Conservation (phyloP, 176 grass and related monocot species). For the Cocos nucifera region DNA sequence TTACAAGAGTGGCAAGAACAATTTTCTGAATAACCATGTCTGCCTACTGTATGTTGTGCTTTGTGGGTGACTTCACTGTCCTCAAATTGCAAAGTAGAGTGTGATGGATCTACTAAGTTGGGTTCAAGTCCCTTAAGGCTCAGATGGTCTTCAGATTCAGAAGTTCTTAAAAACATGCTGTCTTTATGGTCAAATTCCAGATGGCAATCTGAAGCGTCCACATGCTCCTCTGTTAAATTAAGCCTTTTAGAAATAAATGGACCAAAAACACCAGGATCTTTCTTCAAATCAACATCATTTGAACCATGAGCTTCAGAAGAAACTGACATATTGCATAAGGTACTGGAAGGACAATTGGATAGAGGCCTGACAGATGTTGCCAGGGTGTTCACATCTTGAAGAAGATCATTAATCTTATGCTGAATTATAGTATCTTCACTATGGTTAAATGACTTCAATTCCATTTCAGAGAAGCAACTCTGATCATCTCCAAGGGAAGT, state of each 20-base stretch:
- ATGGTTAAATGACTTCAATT: slow-evolving; percentile 8
- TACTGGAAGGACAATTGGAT: slow-evolving; percentile 34
- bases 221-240: slow-evolving; percentile 19
- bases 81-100: background rate
- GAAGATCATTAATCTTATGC: slow-evolving; percentile 47
- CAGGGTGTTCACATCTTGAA: slow-evolving; percentile 52
- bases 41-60: slow-evolving; percentile 1
- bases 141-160: slow-evolving; percentile 29
- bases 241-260: background rate
- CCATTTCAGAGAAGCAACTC: slow-evolving; percentile 2
- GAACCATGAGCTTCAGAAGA: slow-evolving; percentile 27
- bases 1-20: slow-evolving; percentile 12
- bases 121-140: slow-evolving; percentile 13
- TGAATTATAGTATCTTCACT: slow-evolving; percentile 27
- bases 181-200: slow-evolving; percentile 34
- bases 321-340: slow-evolving; percentile 41
- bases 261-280: slow-evolving; percentile 3
- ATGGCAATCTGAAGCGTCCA: slow-evolving; percentile 30
- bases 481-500: slow-evolving; percentile 13
- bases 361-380: slow-evolving; percentile 29
- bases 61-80: slow-evolving; percentile 12
- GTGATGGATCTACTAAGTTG: slow-evolving; percentile 1
- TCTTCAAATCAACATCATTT: slow-evolving; percentile 33
- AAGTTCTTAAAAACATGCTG: slow-evolving; percentile 32
- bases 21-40: slow-evolving; percentile 15